Evolutionary conservation across 2,329 filamentous ascomycete genomes (phyloP).

Genomic region (Colletotrichum sp.): DNA sequence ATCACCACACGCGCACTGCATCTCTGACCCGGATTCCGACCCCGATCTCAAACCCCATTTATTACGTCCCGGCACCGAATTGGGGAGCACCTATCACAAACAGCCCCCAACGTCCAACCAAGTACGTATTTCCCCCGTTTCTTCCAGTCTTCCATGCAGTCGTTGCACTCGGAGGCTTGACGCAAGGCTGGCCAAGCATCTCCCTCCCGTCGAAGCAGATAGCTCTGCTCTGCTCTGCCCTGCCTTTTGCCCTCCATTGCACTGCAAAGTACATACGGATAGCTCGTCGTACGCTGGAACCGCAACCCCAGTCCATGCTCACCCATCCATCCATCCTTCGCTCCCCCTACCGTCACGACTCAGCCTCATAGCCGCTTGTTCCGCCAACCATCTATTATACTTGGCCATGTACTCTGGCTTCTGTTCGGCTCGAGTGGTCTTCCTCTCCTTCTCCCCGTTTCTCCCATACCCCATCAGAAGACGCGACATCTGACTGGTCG

Average conservation of each 20-base stretch:
- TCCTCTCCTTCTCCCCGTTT: neutral
- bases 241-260: neutral
- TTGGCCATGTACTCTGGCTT: neutral
- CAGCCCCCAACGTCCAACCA: neutral
- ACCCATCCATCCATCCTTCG: neutral
- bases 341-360: slow-evolving; percentile 14
- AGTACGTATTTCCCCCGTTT: neutral
- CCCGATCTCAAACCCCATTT: slow-evolving; percentile 3
- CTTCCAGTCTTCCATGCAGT: neutral
- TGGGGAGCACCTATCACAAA: neutral
- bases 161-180: neutral
- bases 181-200: neutral
- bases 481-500: neutral
- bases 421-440: neutral
- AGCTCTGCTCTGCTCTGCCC: neutral
- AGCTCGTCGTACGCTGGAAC: neutral
- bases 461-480: neutral
- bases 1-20: neutral
- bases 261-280: neutral
- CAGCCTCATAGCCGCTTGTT: slow-evolving; percentile 27
- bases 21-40: slow-evolving; percentile 14
- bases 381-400: slow-evolving; percentile 19
- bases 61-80: neutral
- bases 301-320: neutral
- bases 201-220: neutral